Conservation (phyloP, 495 filamentous ascomycete genomes). For the Penicillium roqueforti region DNA sequence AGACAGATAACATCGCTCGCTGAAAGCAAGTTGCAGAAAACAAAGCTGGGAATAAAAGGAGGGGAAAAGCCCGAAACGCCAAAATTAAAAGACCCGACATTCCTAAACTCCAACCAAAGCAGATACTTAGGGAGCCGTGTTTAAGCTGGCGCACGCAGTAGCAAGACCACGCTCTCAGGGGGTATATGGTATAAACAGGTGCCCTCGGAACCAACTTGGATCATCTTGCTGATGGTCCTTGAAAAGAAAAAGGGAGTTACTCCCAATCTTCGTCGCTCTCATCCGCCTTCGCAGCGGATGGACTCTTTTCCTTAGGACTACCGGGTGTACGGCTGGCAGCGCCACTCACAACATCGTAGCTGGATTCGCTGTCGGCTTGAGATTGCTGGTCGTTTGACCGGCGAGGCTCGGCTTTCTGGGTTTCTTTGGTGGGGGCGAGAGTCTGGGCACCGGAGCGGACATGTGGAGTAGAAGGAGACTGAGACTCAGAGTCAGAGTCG, state of each 20-base stretch:
- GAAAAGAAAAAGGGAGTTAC: conserved; percentile 34
- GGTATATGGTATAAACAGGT: conserved; percentile 6
- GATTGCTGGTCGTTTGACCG: conserved; percentile 84
- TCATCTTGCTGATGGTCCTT: conserved; percentile 13
- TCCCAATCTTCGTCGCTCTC: conserved; percentile 81
- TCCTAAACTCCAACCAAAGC: conserved; percentile 23
- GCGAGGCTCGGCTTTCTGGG: conserved; percentile 61
- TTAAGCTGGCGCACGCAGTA: background rate
- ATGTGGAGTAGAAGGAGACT: conserved; percentile 51
- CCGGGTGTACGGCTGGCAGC: conserved; percentile 71
- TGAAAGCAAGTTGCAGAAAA: conserved; percentile 18
- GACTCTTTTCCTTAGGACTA: conserved; percentile 66
- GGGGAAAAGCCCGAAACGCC: conserved; percentile 17
- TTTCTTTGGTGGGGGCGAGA: conserved; percentile 24
- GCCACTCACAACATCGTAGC: conserved; percentile 90
- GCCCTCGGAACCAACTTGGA: background rate
- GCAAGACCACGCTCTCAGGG: background rate
- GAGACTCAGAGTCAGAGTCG: conserved; percentile 62
- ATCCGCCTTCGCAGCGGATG: conserved; percentile 50
- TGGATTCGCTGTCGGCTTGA: conserved; percentile 82
- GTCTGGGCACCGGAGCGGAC: conserved; percentile 17
- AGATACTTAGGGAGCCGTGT: conserved; percentile 1
- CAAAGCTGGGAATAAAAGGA: conserved; percentile 17
- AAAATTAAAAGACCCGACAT: conserved; percentile 11
- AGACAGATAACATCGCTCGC: conserved; percentile 17